Evolutionary conservation across 345 rosid species (phyloP), one percentile per base, ranked within the genome.

Genomic region (Rubroshorea leprosula): DNA sequence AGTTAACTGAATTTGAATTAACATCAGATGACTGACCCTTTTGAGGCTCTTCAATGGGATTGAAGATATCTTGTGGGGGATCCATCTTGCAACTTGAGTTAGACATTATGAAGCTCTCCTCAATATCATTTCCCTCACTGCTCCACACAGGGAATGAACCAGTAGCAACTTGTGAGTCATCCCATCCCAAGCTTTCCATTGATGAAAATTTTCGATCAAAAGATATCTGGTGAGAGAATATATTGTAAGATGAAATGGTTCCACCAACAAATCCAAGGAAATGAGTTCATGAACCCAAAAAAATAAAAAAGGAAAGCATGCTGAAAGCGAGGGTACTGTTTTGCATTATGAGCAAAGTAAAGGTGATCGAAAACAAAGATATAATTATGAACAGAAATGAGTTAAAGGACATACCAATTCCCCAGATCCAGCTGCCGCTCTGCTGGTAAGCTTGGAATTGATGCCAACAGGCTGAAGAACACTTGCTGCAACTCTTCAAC

Each of bases 111-210:
- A 77, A 50, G 31, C 55, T 66, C 45, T 60, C 74, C 23, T 64
- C 70, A 17, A 56, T 26, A 21, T 68, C 61, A 51, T 45, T 52
- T 54, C 26, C 59, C 17, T 49, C 69, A 64, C 57, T 57, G 67
- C 48, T 67, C 79, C 79, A 74, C 38, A 62, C 6, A 14, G 68
- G 48, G 49, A 64, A 24, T 48, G 68, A 49, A 54, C 56, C 54
- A 49, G 61, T 41, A 35, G 53, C 21, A 47, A 68, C 55, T 65
- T 75, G 71, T 23, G 80, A 70, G 23, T 68, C 75, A 23, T 63
- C 60, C 75, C 76, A 72, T 39, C 73, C 70, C 63, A 83, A 64
- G 49, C 80, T 72, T 65, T 83, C 89, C 94, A 83, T 83, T 23
- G 60, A 62, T 58, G 22, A 26, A 12, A 55, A 49, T 10, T 14